phyloP scores from a whole-genome alignment of 2,329 filamentous ascomycete genomes.

The Penicillium sp. region DNA sequence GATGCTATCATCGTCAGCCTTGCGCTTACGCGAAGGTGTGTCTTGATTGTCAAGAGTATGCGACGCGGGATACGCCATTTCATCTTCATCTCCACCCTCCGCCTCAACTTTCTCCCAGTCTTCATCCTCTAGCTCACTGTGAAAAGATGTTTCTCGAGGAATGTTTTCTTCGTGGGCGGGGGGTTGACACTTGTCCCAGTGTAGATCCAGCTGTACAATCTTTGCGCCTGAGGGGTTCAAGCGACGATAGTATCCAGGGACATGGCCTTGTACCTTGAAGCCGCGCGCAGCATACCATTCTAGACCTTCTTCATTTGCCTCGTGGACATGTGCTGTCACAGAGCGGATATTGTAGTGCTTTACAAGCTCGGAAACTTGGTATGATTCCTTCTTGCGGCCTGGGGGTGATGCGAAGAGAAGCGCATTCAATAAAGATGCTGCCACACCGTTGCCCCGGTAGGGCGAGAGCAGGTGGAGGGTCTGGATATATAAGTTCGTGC shows the following conservation, averaged over 20 bases:
- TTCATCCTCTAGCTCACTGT: constrained; percentile 36
- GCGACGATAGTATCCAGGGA: constrained; percentile 62
- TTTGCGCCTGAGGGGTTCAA: constrained; percentile 59
- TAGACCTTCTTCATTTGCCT: constrained; percentile 61
- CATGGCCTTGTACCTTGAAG: constrained; percentile 53
- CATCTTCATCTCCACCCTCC: constrained; percentile 37
- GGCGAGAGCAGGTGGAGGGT: constrained; percentile 62
- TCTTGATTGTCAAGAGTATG: constrained; percentile 30
- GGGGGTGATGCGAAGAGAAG: constrained; percentile 33
- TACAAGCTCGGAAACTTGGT: constrained; percentile 39
- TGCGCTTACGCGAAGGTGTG: constrained; percentile 28
- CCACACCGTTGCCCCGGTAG: constrained; percentile 60
- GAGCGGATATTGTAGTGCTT: constrained; percentile 53
- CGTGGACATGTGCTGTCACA: constrained; percentile 66
- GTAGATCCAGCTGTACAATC: constrained; percentile 48
- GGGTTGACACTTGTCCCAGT: constrained; percentile 25
- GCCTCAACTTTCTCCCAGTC: constrained; percentile 47
- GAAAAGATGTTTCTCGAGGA: neutral
- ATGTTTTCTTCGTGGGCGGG: neutral
- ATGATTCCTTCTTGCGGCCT: constrained; percentile 8
- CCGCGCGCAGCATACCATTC: constrained; percentile 63
- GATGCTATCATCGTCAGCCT: constrained; percentile 31
- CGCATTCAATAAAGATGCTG: constrained; percentile 55
- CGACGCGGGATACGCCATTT: constrained; percentile 39
- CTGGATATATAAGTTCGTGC: constrained; percentile 60